Conservation (phyloP, 2,329 filamentous ascomycete genomes). For the Trichoderma sp. region DNA sequence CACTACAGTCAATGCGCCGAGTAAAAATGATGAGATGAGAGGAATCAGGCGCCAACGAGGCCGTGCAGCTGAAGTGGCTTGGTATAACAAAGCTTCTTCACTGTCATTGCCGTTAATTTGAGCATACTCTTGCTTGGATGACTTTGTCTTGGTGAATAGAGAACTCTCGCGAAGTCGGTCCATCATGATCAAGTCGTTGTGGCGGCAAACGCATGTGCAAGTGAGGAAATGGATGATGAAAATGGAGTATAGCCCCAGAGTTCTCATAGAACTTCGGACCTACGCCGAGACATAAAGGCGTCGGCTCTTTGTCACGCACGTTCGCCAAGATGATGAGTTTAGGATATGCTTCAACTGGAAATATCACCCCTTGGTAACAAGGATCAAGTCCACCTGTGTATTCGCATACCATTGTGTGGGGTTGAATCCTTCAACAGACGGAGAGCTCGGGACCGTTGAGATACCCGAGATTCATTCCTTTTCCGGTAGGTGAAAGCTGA, state of each 20-base stretch:
- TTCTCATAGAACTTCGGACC: not conserved
- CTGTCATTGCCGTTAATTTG: slow-evolving; percentile 3
- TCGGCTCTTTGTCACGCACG: not conserved
- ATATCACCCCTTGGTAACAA: not conserved
- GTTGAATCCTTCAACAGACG: not conserved
- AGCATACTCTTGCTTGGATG: slow-evolving; percentile 6
- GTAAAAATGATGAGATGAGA: slow-evolving; percentile 4
- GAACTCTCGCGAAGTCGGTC: not conserved
- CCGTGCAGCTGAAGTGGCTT: not conserved
- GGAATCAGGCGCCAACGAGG: not conserved
- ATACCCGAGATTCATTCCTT: not conserved
- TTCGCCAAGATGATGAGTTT: not conserved
- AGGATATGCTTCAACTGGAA: not conserved
- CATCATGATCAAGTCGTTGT: not conserved
- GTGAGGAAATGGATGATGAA: not conserved
- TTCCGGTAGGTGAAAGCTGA: not conserved
- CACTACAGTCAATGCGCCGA: not conserved
- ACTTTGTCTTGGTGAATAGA: not conserved
- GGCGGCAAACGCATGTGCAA: not conserved
- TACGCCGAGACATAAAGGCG: not conserved
- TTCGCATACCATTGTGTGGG: not conserved
- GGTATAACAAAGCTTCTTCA: not conserved
- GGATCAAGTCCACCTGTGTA: not conserved
- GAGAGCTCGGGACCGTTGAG: not conserved
- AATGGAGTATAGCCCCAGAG: not conserved